Conservation (phyloP, 352 stramenopile genomes). For the Phytophthora constricta region DNA sequence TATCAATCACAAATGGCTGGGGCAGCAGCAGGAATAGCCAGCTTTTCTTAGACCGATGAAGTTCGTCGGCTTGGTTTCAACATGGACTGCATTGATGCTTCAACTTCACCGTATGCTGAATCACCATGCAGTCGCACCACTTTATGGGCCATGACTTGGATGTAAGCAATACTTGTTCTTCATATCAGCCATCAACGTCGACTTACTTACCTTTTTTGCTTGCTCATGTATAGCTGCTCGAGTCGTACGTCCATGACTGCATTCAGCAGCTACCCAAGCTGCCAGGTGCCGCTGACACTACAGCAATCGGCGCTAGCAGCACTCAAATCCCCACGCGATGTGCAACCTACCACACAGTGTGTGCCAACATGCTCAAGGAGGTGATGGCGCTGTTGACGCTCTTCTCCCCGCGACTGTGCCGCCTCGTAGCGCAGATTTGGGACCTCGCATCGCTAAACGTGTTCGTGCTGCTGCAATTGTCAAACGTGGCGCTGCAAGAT, state of each 20-base stretch:
- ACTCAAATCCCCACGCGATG: conserved; percentile 49
- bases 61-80: conserved; percentile 3
- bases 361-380: conserved; percentile 59
- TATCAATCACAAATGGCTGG: neutral
- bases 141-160: conserved; percentile 56
- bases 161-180: conserved; percentile 21
- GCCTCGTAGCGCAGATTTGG: conserved; percentile 63
- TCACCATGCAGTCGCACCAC: conserved; percentile 46
- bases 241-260: conserved; percentile 64
- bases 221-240: conserved; percentile 40
- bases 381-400: conserved; percentile 48
- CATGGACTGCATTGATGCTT: neutral
- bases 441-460: conserved; percentile 70
- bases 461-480: conserved; percentile 65
- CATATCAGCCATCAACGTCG: no score
- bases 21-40: neutral
- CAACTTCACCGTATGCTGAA: neutral
- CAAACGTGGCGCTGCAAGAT: conserved; percentile 44
- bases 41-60: neutral
- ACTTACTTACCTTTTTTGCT: neutral
- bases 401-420: conserved; percentile 55
- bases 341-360: conserved; percentile 58
- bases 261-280: conserved; percentile 58
- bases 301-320: conserved; percentile 7
- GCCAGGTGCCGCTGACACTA: conserved; percentile 13